Evolutionary conservation across 1,284 basidiomycete genomes (phyloP), one percentile per base, ranked within the genome.

Genomic region (Microbotryum saponariae): DNA sequence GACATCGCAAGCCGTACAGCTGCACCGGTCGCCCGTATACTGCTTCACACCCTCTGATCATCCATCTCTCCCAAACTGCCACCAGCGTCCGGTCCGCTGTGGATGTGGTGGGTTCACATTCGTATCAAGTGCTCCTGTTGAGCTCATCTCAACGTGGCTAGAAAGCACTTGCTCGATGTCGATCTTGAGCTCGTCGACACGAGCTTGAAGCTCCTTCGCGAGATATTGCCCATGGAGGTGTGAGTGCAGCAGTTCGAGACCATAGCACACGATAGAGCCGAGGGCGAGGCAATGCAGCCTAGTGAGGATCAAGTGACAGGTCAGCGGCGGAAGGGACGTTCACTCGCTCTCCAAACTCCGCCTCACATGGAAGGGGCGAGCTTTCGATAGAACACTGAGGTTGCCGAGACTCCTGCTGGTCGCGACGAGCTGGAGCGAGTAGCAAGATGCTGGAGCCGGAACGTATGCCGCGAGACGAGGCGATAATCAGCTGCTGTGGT

Each of bases 191-290:
- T 12, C 51, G 29, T 53, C 9, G 31, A 16, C 51, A n/a, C 31
- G 23, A 29, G 25, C 10, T 33, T n/a, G 20, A 16, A 53, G 25
- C 31, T 23, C 27, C 33, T 53, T n/a, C n/a, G 33, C 21, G 20
- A 29, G 18, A 16, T 27, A 25, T 31, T 53, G 51, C 51, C 51
- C 33, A 33, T 53, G 16, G 20, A 53, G 16, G n/a, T n/a, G n/a
- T n/a, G 51, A 53, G 33, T 53, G 51, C 5, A 53, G 18, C 27
- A 53, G 31, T n/a, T 53, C 51, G 27, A 53, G 51, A 53, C 10
- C 25, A 20, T 53, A 53, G 27, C 33, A 53, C 12, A n/a, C 25
- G 31, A 33, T 53, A 12, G 51, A 53, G n/a, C 27, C 25, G 51
- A 53, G 25, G 18, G 51, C 51, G 25, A 53, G 33, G 51, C 51